Conservation (phyloP, 192 early-diverging fungal species). For the Rhizoclosmatium globosum region DNA sequence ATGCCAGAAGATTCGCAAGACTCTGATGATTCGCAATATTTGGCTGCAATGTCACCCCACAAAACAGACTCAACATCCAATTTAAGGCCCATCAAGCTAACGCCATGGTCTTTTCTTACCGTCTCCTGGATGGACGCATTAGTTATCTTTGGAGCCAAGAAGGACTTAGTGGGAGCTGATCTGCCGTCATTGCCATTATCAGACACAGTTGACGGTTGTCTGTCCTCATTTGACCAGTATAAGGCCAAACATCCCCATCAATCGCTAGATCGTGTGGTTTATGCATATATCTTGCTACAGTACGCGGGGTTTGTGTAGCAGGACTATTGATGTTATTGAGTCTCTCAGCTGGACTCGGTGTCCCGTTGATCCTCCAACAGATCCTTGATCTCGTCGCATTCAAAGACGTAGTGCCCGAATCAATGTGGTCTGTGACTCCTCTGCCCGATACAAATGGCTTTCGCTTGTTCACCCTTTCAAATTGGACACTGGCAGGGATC, state of each 20-base stretch:
- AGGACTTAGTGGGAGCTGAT: neutral
- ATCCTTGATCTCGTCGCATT: slow-evolving; percentile 12
- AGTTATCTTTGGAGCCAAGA: slow-evolving; percentile 8
- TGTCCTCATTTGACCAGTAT: too few relatives aligned
- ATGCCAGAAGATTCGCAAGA: too few relatives aligned
- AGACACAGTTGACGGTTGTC: neutral
- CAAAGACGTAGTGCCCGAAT: neutral
- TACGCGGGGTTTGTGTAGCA: neutral
- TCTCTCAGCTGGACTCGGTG: neutral
- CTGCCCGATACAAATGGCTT: neutral
- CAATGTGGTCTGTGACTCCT: slow-evolving; percentile 3
- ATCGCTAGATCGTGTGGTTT: too few relatives aligned
- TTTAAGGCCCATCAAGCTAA: too few relatives aligned
- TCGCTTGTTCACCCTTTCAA: slow-evolving; percentile 1
- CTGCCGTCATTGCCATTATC: neutral
- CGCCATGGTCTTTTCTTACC: slow-evolving; percentile 23
- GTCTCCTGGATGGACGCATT: slow-evolving; percentile 11
- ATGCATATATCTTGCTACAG: too few relatives aligned
- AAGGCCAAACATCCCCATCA: too few relatives aligned
- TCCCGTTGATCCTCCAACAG: slow-evolving; percentile 30
- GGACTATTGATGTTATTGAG: slow-evolving; percentile 8
- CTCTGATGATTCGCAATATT: too few relatives aligned
- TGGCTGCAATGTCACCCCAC: too few relatives aligned
- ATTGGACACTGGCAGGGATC: neutral
- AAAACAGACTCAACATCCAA: too few relatives aligned